These are phyloP conservation scores for Cystobasidium sp. DNA, from an alignment of 1,284 basidiomycete genomes.

Conservation along the genomic window DNA sequence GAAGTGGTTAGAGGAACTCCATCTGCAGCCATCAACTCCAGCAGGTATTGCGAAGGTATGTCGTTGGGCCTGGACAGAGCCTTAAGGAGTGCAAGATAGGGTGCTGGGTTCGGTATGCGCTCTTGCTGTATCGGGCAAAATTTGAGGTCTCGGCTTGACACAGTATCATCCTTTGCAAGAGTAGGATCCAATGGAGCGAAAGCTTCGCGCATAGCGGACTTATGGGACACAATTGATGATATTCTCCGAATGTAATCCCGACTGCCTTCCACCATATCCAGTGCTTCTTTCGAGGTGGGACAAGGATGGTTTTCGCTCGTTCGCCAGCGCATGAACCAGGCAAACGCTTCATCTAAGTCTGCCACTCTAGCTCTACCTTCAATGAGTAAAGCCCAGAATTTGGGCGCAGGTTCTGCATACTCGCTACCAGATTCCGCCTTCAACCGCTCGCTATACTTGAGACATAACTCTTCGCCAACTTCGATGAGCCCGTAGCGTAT, in stretches of 20 bases:
- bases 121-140: background rate
- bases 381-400: conserved; percentile 18
- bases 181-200: background rate
- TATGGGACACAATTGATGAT: background rate
- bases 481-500: conserved; percentile 11
- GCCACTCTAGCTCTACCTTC: background rate
- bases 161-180: too few species aligned
- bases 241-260: background rate
- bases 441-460: conserved; percentile 17
- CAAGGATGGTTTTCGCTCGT: conserved; percentile 23
- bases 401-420: conserved; percentile 7
- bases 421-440: background rate
- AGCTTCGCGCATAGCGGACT: conserved; percentile 1
- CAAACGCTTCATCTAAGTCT: conserved; percentile 8
- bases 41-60: conserved; percentile 4
- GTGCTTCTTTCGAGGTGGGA: background rate
- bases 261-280: background rate
- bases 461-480: conserved; percentile 25
- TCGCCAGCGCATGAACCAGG: conserved; percentile 32
- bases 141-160: background rate
- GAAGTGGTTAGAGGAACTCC: conserved; percentile 9
- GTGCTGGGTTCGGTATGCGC: conserved; percentile 15
- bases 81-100: conserved; percentile 29
- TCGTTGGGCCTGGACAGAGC: background rate
- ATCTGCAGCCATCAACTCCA: conserved; percentile 36